phyloP scores from a whole-genome alignment of 371 early-diverging fungal species.

The Mortierella polycephala region DNA sequence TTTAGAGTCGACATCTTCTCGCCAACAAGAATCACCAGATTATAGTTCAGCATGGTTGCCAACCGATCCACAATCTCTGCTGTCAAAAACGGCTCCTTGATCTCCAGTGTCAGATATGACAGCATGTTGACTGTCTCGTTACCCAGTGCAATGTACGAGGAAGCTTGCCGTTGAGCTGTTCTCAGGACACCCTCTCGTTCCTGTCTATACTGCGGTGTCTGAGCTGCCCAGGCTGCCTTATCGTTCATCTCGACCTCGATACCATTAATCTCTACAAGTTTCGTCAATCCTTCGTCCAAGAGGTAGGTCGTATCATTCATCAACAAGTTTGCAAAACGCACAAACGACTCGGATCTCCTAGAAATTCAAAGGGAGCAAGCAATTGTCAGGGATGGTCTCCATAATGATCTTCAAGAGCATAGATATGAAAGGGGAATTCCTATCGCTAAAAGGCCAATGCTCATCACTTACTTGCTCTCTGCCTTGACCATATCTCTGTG shows the following conservation, averaged over 20 bases:
- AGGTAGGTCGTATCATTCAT: constrained; percentile 97
- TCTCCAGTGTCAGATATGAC: constrained; percentile 81
- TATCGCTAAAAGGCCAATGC: background rate
- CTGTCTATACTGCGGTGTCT: constrained; percentile 64
- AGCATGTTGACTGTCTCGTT: constrained; percentile 96
- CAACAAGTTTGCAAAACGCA: constrained; percentile 91
- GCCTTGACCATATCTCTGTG: constrained; percentile 68
- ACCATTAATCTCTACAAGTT: constrained; percentile 84
- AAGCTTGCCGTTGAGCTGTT: constrained; percentile 87
- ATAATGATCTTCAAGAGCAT: background rate
- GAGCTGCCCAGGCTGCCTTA: constrained; percentile 62
- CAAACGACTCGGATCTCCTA: constrained; percentile 77
- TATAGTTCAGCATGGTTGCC: constrained; percentile 97
- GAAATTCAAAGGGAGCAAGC: background rate
- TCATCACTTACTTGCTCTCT: constrained; percentile 67
- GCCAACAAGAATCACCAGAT: constrained; percentile 92
- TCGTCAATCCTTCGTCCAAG: constrained; percentile 91
- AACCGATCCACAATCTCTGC: constrained; percentile 92
- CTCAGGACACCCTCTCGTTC: constrained; percentile 74
- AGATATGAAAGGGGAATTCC: background rate
- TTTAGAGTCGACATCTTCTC: constrained; percentile 94
- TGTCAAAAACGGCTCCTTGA: constrained; percentile 88
- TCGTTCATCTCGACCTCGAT: constrained; percentile 84
- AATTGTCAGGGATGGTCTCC: background rate
- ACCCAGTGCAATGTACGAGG: constrained; percentile 87